Percentiles rank a stretch among this genome's conserved stretches.
These are phyloP conservation scores for Blakeslea trispora DNA, from an alignment of 371 early-diverging fungal species.

Conservation along the genomic window DNA sequence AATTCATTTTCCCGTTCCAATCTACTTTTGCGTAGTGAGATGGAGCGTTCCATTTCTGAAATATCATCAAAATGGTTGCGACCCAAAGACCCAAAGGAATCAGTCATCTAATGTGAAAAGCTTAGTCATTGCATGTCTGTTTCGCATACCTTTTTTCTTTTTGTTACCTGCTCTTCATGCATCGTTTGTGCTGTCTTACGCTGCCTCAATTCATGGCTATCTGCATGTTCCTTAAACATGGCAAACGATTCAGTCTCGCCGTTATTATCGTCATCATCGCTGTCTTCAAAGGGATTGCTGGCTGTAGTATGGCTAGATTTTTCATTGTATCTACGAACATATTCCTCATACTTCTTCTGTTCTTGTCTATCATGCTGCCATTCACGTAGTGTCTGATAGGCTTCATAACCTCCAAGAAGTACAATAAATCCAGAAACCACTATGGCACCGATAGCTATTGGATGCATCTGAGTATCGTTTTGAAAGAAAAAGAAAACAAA, in stretches of 20 bases:
- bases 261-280: conserved; percentile 21
- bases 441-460: conserved; percentile 23
- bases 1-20: conserved; percentile 9
- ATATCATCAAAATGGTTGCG: conserved; percentile 7
- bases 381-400: conserved; percentile 22
- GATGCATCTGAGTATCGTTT: conserved; percentile 26
- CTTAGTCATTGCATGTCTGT: no score
- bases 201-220: no score
- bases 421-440: conserved; percentile 22
- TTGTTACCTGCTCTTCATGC: no score
- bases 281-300: conserved; percentile 8
- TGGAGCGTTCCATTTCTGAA: conserved; percentile 18
- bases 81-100: no score
- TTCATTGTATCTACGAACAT: conserved; percentile 27
- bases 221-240: no score
- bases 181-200: no score
- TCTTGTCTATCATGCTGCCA: conserved; percentile 32
- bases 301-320: conserved; percentile 10
- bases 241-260: conserved; percentile 12
- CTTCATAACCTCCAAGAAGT: conserved; percentile 33
- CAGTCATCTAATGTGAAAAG: no score
- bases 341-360: conserved; percentile 35
- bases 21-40: conserved; percentile 10
- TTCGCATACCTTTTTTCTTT: no score
- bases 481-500: conserved; percentile 10